phyloP scores from a whole-genome alignment of 2,329 filamentous ascomycete species.

The Fusarium piperis region DNA sequence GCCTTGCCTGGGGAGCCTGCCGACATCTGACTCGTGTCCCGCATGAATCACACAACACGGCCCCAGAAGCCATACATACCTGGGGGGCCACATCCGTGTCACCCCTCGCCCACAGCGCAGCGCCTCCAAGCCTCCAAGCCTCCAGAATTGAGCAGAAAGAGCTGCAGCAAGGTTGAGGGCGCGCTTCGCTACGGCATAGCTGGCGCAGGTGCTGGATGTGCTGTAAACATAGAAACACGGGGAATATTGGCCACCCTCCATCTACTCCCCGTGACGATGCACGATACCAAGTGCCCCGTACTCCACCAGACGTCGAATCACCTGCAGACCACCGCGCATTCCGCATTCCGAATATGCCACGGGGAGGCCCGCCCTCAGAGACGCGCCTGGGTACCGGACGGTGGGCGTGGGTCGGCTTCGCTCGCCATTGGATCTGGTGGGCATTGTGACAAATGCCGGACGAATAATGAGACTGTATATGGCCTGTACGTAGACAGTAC shows the following conservation, averaged over 20 bases:
- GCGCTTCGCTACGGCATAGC: constrained; percentile 36
- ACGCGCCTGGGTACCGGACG: constrained; percentile 3
- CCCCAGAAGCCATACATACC: constrained; percentile 16
- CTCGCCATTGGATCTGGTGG: constrained; percentile 13
- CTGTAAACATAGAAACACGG: constrained; percentile 12
- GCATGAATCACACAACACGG: constrained; percentile 39
- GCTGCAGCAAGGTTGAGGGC: constrained; percentile 2
- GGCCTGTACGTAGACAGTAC: neutral
- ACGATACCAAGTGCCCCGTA: constrained; percentile 31
- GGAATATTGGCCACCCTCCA: neutral
- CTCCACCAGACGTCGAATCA: constrained; percentile 30
- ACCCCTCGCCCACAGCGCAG: neutral
- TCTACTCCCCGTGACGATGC: constrained; percentile 32
- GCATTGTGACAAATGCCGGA: constrained; percentile 30
- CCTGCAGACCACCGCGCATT: constrained; percentile 34
- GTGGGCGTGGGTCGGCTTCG: constrained; percentile 1
- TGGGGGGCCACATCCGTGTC: constrained; percentile 12
- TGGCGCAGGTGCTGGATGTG: neutral
- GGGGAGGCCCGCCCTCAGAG: constrained; percentile 23
- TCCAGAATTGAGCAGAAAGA: constrained; percentile 10
- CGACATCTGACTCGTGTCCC: constrained; percentile 36
- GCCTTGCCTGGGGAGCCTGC: neutral
- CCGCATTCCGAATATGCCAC: constrained; percentile 26
- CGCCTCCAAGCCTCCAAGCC: constrained; percentile 3
- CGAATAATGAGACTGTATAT: constrained; percentile 3